These are phyloP conservation scores for Claviceps quebecensis DNA, from an alignment of 2,329 filamentous ascomycete genomes.

Conservation along the genomic window DNA sequence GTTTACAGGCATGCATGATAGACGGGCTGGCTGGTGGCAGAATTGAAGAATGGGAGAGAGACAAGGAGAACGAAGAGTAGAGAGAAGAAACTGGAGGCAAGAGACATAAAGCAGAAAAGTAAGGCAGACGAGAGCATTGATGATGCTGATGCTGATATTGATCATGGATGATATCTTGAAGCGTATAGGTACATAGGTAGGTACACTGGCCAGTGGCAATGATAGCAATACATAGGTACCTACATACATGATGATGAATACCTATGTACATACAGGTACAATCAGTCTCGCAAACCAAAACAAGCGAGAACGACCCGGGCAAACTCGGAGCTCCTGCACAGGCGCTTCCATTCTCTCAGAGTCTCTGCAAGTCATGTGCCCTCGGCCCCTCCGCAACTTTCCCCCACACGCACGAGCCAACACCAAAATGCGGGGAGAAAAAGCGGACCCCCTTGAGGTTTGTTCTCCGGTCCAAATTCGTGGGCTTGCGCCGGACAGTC, in stretches of 20 bases:
- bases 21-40: not conserved
- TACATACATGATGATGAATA: too few species aligned
- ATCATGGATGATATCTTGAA: not conserved
- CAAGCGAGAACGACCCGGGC: not conserved
- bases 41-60: not conserved
- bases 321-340: not conserved
- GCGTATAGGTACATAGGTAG: too few species aligned
- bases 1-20: not conserved
- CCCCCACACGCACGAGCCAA: not conserved
- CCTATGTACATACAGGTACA: not conserved
- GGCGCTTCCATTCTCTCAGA: too few species aligned
- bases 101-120: slow-evolving; percentile 6
- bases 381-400: not conserved
- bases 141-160: not conserved
- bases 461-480: slow-evolving; percentile 23
- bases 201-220: too few species aligned
- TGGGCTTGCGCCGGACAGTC: slow-evolving; percentile 7
- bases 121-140: not conserved
- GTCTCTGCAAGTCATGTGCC: not conserved
- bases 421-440: too few species aligned
- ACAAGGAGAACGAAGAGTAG: not conserved
- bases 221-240: too few species aligned
- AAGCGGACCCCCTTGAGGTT: too few species aligned
- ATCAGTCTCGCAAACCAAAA: too few species aligned
- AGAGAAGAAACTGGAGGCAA: not conserved